phyloP scores from a whole-genome alignment of 73 alveolate genomes.

The Paramecium octaurelia region DNA sequence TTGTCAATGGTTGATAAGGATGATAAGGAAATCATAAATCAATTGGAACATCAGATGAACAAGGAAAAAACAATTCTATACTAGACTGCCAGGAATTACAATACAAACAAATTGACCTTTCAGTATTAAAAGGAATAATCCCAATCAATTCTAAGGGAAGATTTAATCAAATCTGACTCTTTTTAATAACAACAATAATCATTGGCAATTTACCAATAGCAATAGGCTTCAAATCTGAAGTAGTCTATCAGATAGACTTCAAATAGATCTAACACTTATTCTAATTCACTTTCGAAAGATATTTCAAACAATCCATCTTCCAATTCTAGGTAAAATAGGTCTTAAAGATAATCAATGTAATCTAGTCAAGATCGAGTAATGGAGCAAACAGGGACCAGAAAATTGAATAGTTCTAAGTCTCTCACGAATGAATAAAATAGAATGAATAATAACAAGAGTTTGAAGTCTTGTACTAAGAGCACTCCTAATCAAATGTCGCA shows the following conservation, averaged over 20 bases:
- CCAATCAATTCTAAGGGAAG: background rate
- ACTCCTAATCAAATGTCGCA: background rate
- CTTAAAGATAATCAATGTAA: background rate
- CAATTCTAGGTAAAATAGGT: background rate
- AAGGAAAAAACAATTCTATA: background rate
- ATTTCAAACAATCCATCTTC: slow-evolving; percentile 20
- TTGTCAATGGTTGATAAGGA: background rate
- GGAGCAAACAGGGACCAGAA: background rate
- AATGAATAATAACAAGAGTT: background rate
- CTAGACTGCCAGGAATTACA: background rate
- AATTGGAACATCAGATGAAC: background rate
- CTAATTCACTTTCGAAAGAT: slow-evolving; percentile 13
- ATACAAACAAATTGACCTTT: background rate
- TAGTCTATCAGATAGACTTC: background rate
- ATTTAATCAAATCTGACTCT: background rate
- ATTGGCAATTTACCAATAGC: background rate
- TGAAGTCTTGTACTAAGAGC: background rate
- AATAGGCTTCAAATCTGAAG: background rate
- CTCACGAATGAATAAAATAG: background rate
- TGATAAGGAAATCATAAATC: background rate
- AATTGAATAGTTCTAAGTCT: background rate
- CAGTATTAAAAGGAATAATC: background rate
- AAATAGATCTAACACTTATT: background rate
- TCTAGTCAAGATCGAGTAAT: background rate
- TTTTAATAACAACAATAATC: background rate